Conservation (phyloP, 2,329 filamentous ascomycete genomes). For the Bipolaris oryzae region DNA sequence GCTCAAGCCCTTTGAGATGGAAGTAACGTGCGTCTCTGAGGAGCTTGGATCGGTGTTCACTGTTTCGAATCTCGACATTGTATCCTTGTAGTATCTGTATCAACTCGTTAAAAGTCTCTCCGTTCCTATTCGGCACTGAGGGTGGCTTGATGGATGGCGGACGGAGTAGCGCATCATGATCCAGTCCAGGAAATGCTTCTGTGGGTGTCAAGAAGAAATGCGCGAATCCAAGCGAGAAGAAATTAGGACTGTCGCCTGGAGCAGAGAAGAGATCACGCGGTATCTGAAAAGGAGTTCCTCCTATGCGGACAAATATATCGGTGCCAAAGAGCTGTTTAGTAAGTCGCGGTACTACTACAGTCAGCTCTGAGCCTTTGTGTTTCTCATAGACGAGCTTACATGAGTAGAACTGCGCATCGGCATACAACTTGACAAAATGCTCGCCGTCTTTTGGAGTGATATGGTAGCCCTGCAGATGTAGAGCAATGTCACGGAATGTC, state of each 20-base stretch:
- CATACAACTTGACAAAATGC: constrained; percentile 91
- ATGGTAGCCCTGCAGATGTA: constrained; percentile 91
- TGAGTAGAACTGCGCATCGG: constrained; percentile 94
- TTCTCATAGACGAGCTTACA: constrained; percentile 57
- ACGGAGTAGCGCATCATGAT: constrained; percentile 77
- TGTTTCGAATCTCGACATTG: constrained; percentile 74
- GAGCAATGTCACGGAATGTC: constrained; percentile 86
- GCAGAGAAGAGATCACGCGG: constrained; percentile 83
- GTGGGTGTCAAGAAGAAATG: constrained; percentile 82
- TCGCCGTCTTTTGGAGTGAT: constrained; percentile 78
- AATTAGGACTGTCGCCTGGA: constrained; percentile 92
- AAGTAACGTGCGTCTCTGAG: constrained; percentile 90
- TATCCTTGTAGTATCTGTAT: constrained; percentile 84
- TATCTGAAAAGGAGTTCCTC: constrained; percentile 85
- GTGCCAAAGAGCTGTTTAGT: constrained; percentile 91
- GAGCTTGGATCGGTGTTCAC: constrained; percentile 76
- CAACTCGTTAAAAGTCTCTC: constrained; percentile 83
- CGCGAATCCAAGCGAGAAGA: constrained; percentile 89
- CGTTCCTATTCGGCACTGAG: constrained; percentile 77
- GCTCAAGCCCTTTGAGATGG: constrained; percentile 89
- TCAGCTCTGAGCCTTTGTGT: constrained; percentile 17
- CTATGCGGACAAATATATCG: constrained; percentile 90
- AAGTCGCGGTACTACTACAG: constrained; percentile 73
- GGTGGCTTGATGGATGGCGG: constrained; percentile 87
- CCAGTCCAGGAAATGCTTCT: constrained; percentile 84